phyloP scores from a whole-genome alignment of 2,329 filamentous ascomycete species.

The Phoma sp. region DNA sequence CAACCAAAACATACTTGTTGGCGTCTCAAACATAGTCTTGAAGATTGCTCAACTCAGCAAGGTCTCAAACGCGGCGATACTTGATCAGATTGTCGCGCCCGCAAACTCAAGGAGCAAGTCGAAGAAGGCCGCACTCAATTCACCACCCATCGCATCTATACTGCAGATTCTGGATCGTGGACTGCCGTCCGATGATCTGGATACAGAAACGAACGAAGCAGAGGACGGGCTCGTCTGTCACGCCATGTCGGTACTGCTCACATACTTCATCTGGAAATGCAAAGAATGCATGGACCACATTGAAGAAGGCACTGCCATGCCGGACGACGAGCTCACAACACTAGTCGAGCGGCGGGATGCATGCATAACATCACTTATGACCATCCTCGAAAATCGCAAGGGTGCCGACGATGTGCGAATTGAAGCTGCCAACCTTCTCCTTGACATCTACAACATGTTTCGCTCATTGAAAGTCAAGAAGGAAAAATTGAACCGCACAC shows the following conservation, averaged over 20 bases:
- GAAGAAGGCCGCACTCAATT: slow-evolving; percentile 34
- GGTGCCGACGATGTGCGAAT: slow-evolving; percentile 81
- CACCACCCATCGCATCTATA: slow-evolving; percentile 71
- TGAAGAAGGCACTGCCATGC: slow-evolving; percentile 54
- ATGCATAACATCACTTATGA: slow-evolving; percentile 58
- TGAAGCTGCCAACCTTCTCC: slow-evolving; percentile 75
- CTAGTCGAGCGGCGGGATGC: slow-evolving; percentile 60
- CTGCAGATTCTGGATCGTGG: slow-evolving; percentile 77
- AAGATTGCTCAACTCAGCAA: slow-evolving; percentile 83
- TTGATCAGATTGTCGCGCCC: slow-evolving; percentile 67
- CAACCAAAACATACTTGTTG: slow-evolving; percentile 68
- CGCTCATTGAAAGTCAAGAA: slow-evolving; percentile 69
- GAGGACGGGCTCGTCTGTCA: slow-evolving; percentile 81
- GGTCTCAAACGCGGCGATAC: slow-evolving; percentile 75
- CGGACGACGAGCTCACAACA: slow-evolving; percentile 66
- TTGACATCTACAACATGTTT: slow-evolving; percentile 85
- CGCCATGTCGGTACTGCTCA: slow-evolving; percentile 77
- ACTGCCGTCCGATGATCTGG: slow-evolving; percentile 67
- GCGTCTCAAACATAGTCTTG: slow-evolving; percentile 75
- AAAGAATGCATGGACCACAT: slow-evolving; percentile 56
- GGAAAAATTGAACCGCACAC: slow-evolving; percentile 33
- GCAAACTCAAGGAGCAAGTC: slow-evolving; percentile 47
- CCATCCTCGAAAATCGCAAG: slow-evolving; percentile 59
- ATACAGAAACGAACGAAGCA: slow-evolving; percentile 74
- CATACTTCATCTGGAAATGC: slow-evolving; percentile 97